Conservation (phyloP, 345 rosid species). For the Moringa oleifera region DNA sequence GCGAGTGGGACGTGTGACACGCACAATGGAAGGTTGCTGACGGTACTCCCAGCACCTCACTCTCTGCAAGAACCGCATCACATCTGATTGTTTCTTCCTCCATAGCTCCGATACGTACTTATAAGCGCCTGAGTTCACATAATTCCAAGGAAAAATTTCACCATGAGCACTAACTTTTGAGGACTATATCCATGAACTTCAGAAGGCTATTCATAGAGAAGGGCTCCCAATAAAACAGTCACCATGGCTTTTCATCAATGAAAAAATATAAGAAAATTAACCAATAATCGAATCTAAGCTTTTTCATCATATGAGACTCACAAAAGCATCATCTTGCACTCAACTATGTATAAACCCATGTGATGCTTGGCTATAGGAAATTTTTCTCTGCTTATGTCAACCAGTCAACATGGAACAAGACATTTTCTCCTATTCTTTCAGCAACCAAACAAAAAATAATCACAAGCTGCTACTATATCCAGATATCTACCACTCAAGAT, state of each 20-base stretch:
- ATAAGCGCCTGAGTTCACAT: slow-evolving; percentile 59
- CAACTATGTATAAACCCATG: too few relatives aligned
- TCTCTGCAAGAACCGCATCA: slow-evolving; percentile 96
- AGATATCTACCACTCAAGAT: neutral
- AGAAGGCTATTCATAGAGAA: too few relatives aligned
- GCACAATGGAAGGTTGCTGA: slow-evolving; percentile 93
- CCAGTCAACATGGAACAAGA: neutral
- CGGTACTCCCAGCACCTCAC: slow-evolving; percentile 99
- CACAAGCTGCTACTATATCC: too few relatives aligned
- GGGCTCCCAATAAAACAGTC: too few relatives aligned
- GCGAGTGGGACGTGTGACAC: slow-evolving; percentile 86
- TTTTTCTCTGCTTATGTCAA: too few relatives aligned
- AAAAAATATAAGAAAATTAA: neutral
- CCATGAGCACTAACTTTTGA: too few relatives aligned
- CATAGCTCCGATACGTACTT: slow-evolving; percentile 96
- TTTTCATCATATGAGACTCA: neutral
- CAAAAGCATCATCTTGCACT: too few relatives aligned
- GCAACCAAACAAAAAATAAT: neutral
- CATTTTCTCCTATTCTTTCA: slow-evolving; percentile 2
- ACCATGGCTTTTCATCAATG: too few relatives aligned
- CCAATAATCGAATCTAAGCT: neutral
- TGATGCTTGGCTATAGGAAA: too few relatives aligned
- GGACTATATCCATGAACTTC: too few relatives aligned
- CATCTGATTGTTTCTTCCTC: slow-evolving; percentile 99
- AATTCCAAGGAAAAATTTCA: neutral